A percentile compares a stretch with the other conserved stretches of the same genome.
Conservation (phyloP, 768 basidiomycete species). For the Hygrocybe coccinea region DNA sequence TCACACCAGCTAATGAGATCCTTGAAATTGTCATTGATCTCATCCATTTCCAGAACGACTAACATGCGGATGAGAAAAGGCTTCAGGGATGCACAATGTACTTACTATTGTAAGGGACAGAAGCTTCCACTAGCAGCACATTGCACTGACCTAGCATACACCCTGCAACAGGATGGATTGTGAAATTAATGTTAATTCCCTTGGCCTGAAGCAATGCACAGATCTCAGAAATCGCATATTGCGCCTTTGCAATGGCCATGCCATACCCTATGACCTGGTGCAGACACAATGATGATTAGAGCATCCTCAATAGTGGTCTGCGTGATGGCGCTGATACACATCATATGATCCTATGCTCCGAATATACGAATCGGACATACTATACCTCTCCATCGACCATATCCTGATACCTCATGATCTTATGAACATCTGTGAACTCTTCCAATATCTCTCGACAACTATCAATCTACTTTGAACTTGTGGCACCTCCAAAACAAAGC, state of each 20-base stretch:
- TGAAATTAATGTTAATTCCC: constrained; percentile 77
- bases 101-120: constrained; percentile 85
- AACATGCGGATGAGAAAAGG: constrained; percentile 5
- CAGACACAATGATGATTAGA: not conserved
- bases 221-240: constrained; percentile 75
- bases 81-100: constrained; percentile 1
- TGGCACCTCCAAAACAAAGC: too few species aligned
- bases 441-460: too few species aligned
- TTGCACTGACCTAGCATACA: constrained; percentile 94
- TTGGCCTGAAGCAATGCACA: constrained; percentile 65
- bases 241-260: constrained; percentile 90
- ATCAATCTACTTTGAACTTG: too few species aligned
- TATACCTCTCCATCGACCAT: too few species aligned
- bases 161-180: constrained; percentile 87
- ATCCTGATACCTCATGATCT: too few species aligned
- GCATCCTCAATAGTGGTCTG: constrained; percentile 76
- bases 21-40: constrained; percentile 88
- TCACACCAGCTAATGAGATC: too few species aligned
- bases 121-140: constrained; percentile 85
- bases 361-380: too few species aligned
- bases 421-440: too few species aligned
- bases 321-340: too few species aligned
- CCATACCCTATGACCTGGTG: constrained; percentile 77
- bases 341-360: too few species aligned
- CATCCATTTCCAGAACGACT: constrained; percentile 93